Conservation (phyloP, 129 eudicot genomes). For the Centaurea solstitialis region DNA sequence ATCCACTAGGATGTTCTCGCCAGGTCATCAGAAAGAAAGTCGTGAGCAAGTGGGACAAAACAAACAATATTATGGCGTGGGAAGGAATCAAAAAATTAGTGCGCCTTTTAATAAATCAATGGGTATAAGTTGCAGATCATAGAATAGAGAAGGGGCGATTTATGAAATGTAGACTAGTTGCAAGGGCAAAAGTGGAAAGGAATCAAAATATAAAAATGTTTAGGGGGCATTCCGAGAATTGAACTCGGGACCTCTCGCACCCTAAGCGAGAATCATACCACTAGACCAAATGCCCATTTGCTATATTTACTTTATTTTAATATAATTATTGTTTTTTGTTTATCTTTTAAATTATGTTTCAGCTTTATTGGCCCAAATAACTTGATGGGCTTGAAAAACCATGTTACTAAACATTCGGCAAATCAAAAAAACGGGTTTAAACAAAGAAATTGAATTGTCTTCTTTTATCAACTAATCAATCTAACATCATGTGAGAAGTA, state of each 20-base stretch:
- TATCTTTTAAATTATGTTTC: background rate
- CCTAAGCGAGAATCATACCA: constrained; percentile 99
- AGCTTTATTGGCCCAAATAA: background rate
- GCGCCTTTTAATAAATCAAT: no score
- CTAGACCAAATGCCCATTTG: constrained; percentile 90
- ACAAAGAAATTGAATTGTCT: background rate
- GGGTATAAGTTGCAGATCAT: no score
- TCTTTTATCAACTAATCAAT: background rate
- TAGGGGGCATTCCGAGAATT: constrained; percentile 96
- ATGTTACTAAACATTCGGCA: background rate
- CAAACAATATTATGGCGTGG: no score
- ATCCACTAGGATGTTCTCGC: no score
- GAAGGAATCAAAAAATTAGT: no score
- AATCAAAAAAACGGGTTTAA: background rate
- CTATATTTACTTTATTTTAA: background rate
- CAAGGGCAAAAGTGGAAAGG: no score
- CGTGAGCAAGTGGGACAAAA: no score
- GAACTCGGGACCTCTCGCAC: constrained; percentile 99
- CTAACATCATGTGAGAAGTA: no score
- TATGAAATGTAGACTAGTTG: no score
- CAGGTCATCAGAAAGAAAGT: no score
- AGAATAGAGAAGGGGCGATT: no score
- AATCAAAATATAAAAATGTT: background rate
- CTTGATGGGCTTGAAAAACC: background rate
- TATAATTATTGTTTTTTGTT: background rate